phyloP scores from a whole-genome alignment of 257 asterid genomes.

The Misopates orontium region DNA sequence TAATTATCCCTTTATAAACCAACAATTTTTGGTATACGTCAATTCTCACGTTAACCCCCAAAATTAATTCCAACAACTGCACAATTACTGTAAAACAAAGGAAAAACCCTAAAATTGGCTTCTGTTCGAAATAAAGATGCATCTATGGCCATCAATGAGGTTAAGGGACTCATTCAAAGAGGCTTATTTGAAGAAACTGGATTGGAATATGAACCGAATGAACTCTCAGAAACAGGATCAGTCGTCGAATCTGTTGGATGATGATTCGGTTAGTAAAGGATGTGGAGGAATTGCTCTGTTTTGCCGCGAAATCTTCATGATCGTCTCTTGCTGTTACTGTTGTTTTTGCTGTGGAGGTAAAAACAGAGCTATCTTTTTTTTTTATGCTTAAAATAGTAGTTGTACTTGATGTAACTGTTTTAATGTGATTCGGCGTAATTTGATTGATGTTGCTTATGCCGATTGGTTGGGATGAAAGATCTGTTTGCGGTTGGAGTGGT shows the following conservation, averaged over 20 bases:
- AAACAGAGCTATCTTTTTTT: not conserved
- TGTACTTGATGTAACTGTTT: not conserved
- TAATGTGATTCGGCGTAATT: not conserved
- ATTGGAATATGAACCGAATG: slow-evolving; percentile 64
- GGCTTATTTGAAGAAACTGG: slow-evolving; percentile 66
- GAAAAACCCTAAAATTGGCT: too few relatives aligned
- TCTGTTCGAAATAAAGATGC: slow-evolving; percentile 62
- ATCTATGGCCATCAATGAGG: slow-evolving; percentile 87
- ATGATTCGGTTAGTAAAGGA: slow-evolving; percentile 19
- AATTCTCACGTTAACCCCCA: too few relatives aligned
- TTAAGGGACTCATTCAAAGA: slow-evolving; percentile 82
- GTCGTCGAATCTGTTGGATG: slow-evolving; percentile 54
- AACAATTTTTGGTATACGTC: too few relatives aligned
- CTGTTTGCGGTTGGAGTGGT: not conserved
- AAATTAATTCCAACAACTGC: too few relatives aligned
- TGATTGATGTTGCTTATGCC: not conserved
- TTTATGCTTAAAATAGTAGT: not conserved
- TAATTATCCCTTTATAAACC: too few relatives aligned
- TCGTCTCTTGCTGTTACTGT: slow-evolving; percentile 82
- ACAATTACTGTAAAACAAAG: too few relatives aligned
- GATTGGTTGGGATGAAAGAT: not conserved
- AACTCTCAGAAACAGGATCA: slow-evolving; percentile 44
- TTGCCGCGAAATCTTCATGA: slow-evolving; percentile 54
- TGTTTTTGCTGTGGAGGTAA: slow-evolving; percentile 95
- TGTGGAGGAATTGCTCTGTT: slow-evolving; percentile 33